Conservation (phyloP, 2,329 filamentous ascomycete genomes). For the Paecilomyces sp. region DNA sequence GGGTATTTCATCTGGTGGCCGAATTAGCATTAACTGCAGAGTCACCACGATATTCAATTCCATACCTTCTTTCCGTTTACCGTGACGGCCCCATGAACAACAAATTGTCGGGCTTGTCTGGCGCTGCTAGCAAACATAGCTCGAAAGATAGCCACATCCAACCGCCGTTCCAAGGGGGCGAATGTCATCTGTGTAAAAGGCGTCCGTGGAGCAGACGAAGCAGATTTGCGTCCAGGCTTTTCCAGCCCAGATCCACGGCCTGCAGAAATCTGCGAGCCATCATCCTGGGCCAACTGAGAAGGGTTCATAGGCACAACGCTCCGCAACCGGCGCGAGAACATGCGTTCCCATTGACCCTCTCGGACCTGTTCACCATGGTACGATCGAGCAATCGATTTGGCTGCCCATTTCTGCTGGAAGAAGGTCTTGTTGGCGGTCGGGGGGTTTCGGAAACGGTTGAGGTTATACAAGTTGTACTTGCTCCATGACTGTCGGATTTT, state of each 20-base stretch:
- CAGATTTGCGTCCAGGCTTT: conserved; percentile 12
- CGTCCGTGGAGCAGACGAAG: conserved; percentile 39
- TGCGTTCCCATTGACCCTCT: conserved; percentile 88
- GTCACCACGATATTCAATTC: not conserved
- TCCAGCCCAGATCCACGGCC: conserved; percentile 72
- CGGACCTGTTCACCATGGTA: conserved; percentile 95
- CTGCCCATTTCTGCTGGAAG: conserved; percentile 97
- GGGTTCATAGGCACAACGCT: conserved; percentile 82
- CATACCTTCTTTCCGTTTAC: conserved; percentile 92
- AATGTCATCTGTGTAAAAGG: conserved; percentile 97
- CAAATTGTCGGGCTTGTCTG: conserved; percentile 87
- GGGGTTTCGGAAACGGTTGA: conserved; percentile 51
- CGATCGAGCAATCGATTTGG: conserved; percentile 73
- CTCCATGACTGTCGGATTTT: conserved; percentile 95
- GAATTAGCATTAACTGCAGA: conserved; percentile 5
- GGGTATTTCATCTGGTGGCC: conserved; percentile 77
- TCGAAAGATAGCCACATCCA: conserved; percentile 92
- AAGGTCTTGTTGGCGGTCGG: conserved; percentile 55
- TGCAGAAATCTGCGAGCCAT: conserved; percentile 75
- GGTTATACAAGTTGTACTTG: conserved; percentile 93
- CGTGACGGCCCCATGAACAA: conserved; percentile 84
- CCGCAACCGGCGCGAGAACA: conserved; percentile 76
- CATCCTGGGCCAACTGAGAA: conserved; percentile 66
- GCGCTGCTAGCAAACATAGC: conserved; percentile 90
- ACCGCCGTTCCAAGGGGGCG: conserved; percentile 78